Evolutionary conservation across 1,284 basidiomycete species (phyloP).

Genomic region (Cryptococcus hybrid): DNA sequence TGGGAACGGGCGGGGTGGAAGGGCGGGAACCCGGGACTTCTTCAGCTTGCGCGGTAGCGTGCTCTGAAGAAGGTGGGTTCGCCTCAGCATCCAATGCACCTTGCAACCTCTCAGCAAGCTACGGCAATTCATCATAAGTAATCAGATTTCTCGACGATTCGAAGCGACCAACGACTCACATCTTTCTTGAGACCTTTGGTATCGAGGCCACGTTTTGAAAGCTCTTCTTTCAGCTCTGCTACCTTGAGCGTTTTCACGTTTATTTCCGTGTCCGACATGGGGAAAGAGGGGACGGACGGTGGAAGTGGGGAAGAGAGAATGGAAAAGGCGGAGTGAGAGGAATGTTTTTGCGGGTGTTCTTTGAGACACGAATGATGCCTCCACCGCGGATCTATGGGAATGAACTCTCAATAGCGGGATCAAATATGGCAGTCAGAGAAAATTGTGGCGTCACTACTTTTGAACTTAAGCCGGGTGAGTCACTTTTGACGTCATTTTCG

Average conservation of each 20-base stretch:
- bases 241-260: slow-evolving; percentile 35
- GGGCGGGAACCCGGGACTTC: background rate
- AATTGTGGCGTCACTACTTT: too few relatives aligned
- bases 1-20: background rate
- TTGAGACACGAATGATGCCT: too few relatives aligned
- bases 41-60: too few relatives aligned
- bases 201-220: slow-evolving; percentile 38
- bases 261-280: background rate
- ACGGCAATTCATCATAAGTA: background rate
- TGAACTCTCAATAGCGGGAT: too few relatives aligned
- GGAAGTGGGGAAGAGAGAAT: background rate
- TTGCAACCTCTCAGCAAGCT: slow-evolving; percentile 42
- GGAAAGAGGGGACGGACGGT: background rate
- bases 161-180: slow-evolving; percentile 22
- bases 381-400: too few relatives aligned
- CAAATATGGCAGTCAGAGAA: too few relatives aligned
- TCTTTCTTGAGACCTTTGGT: slow-evolving; percentile 47
- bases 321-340: background rate
- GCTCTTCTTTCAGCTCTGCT: slow-evolving; percentile 47
- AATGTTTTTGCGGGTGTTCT: too few relatives aligned
- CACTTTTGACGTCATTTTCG: too few relatives aligned
- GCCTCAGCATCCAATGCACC: slow-evolving; percentile 3
- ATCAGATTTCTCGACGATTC: background rate
- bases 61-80: too few relatives aligned
- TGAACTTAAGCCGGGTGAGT: too few relatives aligned